Base-by-base conservation (phyloP, 2,329 filamentous ascomycete genomes). In the Graphium sp. region DNA sequence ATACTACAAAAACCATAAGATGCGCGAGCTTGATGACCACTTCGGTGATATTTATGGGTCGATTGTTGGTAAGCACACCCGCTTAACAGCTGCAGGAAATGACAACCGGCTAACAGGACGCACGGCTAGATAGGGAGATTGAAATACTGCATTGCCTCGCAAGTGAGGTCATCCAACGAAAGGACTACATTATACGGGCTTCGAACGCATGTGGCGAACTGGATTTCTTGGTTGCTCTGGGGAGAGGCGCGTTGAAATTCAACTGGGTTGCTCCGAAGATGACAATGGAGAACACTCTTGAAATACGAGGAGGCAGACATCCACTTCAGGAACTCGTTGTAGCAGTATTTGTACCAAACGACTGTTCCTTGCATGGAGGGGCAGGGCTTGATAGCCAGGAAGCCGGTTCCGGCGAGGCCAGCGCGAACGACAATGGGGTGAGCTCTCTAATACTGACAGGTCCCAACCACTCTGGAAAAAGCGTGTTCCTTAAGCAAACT, bases 381-480 rank as follows among this genome's bases (percentile, higher is more conserved):
- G 33, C 34, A n/a, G 58, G 55, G 20, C 3, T 11, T 15, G 21
- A 10, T 13, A 7, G 4, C 7, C 10, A 13, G 13, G 18, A 14
- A 18, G 32, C 26, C 14, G 12, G 15, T 14, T 30, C 32, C 13
- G 30, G 29, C 12, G 34, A 38, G 5, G 38, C 48, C 5, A 45
- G 45, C 3, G 72, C 79, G 20, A 23, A 19, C 7, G 19, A 22
- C 13, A 13, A 20, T 9, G 13, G 27, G 26, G 28, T 39, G 9
- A 82, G 67, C 37, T 76, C 83, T 53, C 47, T 94, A 9, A 56
- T 94, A 5, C 51, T 98, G 41, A 95, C 89, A 0, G 89, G 89
- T 0, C 85, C 89, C 5, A 98, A 98, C 41, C 91, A 89, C 47
- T 95, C 89, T 0, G 89, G 89, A 1, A 98, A 98, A 50, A 95